Base-by-base conservation (phyloP, 2,329 filamentous ascomycete species). In the Colletotrichum musae region DNA sequence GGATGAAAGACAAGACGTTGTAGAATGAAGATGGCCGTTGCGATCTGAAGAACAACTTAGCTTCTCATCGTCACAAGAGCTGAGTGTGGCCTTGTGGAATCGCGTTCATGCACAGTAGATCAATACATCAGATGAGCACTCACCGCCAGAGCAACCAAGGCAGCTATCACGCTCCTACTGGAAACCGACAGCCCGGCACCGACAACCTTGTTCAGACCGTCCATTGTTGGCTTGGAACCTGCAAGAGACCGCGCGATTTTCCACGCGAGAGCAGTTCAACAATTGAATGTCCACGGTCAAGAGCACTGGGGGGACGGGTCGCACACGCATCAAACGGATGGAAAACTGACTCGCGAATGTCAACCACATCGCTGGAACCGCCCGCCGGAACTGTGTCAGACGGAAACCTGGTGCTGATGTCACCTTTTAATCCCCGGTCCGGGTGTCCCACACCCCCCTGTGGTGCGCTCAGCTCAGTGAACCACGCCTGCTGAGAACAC, bases 371-470 rank as follows among this genome's bases (percentile, higher is more conserved):
- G 43, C 48, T 21, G 41, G 48, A 18, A 18, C 45, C 7, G 9
- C 6, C 18, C 45, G n/a, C 21, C 9, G n/a, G 45, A 48, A 48
- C 18, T 48, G 45, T n/a, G 58, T 60, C 48, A 60, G 58, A 60
- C 58, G 58, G 26, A 24, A 24, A 60, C 41, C n/a, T 9, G n/a
- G 45, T 60, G 58, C 58, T 60, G 58, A 60, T 60, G 58, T 60
- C 58, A 60, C 45, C 58, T 51, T 51, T 39, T 51, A 60, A 28
- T n/a, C 51, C 51, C 45, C n/a, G 58, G 45, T 26, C 15, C 57
- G 28, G 32, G 2, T 7, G 26, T 39, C 4, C 16, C 28, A 15
- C 10, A 21, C 57, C 21, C 28, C 57, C 58, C 45, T 50, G 28
- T 24, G 39, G 32, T 2, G 32, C 32, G 10, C 32, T 24, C 26